Evolutionary conservation across 805 yeast species (phyloP).

Genomic region (Torulaspora indica): DNA sequence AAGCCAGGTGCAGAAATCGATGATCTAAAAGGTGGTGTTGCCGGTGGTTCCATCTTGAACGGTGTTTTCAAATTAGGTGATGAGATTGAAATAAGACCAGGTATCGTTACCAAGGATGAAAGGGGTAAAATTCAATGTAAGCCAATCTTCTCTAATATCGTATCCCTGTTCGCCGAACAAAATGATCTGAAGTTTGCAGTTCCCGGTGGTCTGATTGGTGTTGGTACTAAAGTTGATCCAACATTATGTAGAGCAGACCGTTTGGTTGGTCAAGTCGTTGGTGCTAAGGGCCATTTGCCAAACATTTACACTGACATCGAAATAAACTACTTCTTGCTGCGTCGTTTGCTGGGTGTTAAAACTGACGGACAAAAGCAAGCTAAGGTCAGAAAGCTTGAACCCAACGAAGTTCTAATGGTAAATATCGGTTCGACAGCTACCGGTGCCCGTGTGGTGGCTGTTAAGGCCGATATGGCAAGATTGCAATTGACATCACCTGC

Average conservation of each 20-base stretch:
- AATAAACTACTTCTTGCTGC: conserved; percentile 90
- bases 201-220: conserved; percentile 99
- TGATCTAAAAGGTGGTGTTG: conserved; percentile 98
- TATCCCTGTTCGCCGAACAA: conserved; percentile 93
- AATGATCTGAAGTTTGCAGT: conserved; percentile 97
- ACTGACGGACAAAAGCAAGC: conserved; percentile 97
- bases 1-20: conserved; percentile 98
- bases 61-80: conserved; percentile 98
- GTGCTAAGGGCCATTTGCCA: conserved; percentile 94
- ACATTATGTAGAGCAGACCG: conserved; percentile 99
- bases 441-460: conserved; percentile 98
- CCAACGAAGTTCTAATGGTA: conserved; percentile 96
- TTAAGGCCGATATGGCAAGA: conserved; percentile 99
- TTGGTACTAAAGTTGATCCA: conserved; percentile 98
- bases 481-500: conserved; percentile 95
- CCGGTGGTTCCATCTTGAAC: conserved; percentile 95
- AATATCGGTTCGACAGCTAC: conserved; percentile 99
- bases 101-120: conserved; percentile 95
- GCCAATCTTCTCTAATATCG: conserved; percentile 91
- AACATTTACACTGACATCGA: conserved; percentile 95
- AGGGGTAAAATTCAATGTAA: conserved; percentile 84
- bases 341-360: conserved; percentile 97
- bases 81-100: conserved; percentile 98
- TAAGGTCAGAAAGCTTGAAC: conserved; percentile 89
- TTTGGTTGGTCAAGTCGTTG: conserved; percentile 98